Base-by-base conservation (phyloP, 2,329 filamentous ascomycete species). In the Pyrenochaeta sp. region DNA sequence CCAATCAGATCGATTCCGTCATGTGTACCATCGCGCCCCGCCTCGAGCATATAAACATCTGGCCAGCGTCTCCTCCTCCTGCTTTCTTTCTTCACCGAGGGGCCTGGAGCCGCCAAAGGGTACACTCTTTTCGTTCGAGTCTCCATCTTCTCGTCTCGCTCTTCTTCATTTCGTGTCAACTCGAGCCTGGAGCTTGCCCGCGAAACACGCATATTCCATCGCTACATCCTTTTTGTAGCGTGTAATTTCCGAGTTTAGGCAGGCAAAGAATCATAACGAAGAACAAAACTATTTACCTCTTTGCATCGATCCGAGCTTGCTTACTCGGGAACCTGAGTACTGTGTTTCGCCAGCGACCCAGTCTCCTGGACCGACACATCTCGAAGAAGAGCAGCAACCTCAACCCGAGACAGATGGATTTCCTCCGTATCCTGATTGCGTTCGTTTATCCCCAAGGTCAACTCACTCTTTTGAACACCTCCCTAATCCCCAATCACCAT, bases 61-160 rank as follows among this genome's bases (percentile, higher is more conserved):
- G 23, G 10, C 6, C 10, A 14, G 12, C 35, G 17, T 39, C 33
- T 0, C 27, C 17, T 27, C 33, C 7, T 40, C 12, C 18, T 52
- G n/a, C 39, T 44, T 48, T 48, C 43, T 32, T 53, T 48, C 39
- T 39, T 43, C 44, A 48, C 50, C 50, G 39, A 39, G 44, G 50
- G 39, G 50, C 31, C 39, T 39, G 44, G 40, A 30, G 39, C 44
- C 44, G 15, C 39, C 50, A 27, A 20, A 39, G 31, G 36, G 30
- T 43, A 17, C 44, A 39, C 32, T 48, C 39, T 9, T 53, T 48
- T 43, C 37, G 18, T 36, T 39, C 29, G 30, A 32, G 18, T 14
- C 40, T 30, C 18, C 23, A 29, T 51, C 49, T 10, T 42, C 42
- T 45, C n/a, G 40, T 29, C 11, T 20, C 36, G 32, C 27, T 48